Percentiles rank a stretch among this genome's conserved stretches.
These are phyloP conservation scores for Debaryomyces fabryi DNA, from an alignment of 1,139 yeast species.

Conservation along the genomic window DNA sequence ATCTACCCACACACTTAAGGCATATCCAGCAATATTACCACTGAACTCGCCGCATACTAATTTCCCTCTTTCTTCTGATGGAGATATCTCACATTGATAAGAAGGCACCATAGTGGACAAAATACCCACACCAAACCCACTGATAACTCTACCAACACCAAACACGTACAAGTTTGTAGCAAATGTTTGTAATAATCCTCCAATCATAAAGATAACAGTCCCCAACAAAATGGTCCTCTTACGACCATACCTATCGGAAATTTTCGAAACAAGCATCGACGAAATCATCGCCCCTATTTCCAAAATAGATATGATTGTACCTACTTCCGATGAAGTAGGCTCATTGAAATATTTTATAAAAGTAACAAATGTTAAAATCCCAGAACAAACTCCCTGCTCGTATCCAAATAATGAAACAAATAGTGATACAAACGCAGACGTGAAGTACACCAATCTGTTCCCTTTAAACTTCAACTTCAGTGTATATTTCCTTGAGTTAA, in stretches of 20 bases:
- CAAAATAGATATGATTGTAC: conserved; percentile 52
- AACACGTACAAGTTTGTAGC: conserved; percentile 46
- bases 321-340: conserved; percentile 51
- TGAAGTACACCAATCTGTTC: conserved; percentile 60
- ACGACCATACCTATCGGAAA: conserved; percentile 51
- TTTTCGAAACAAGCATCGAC: conserved; percentile 48
- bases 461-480: conserved; percentile 41
- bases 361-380: conserved; percentile 56
- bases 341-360: conserved; percentile 46
- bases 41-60: conserved; percentile 59
- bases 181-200: conserved; percentile 53
- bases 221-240: conserved; percentile 53
- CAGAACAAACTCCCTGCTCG: conserved; percentile 91
- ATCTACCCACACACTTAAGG: conserved; percentile 58
- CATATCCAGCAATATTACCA: conserved; percentile 56
- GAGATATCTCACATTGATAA: conserved; percentile 59
- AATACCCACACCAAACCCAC: conserved; percentile 58
- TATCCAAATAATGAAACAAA: conserved; percentile 88
- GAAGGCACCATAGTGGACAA: conserved; percentile 56
- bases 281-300: conserved; percentile 57
- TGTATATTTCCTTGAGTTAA: conserved; percentile 40
- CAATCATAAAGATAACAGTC: conserved; percentile 50
- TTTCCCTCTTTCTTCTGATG: conserved; percentile 56
- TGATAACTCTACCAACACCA: conserved; percentile 52
- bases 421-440: conserved; percentile 77